These are phyloP conservation scores for Dendrocalamus sinicus DNA, from an alignment of 176 grass and related monocot species.

Conservation along the genomic window DNA sequence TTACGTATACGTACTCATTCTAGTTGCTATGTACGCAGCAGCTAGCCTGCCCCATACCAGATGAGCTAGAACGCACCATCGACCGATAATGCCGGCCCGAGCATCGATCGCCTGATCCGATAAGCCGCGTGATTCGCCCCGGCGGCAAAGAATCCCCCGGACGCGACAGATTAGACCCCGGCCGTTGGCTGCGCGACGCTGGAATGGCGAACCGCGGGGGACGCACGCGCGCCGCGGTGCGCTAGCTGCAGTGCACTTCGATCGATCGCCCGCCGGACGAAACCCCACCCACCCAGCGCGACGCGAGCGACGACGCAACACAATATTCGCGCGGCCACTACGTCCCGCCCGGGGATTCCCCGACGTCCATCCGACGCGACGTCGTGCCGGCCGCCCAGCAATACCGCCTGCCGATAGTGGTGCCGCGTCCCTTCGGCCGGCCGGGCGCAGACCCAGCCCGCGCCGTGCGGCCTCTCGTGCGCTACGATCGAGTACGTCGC, in stretches of 20 bases:
- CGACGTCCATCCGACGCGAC: conserved; percentile 37
- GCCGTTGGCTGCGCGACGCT: neutral
- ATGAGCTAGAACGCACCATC: neutral
- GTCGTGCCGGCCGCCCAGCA: conserved; percentile 14
- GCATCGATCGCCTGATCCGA: neutral
- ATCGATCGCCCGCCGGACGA: conserved; percentile 19
- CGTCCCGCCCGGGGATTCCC: neutral
- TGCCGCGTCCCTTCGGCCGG: neutral
- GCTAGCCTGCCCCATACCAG: neutral
- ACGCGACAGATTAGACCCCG: conserved; percentile 8
- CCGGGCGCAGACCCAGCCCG: neutral
- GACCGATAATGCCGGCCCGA: neutral
- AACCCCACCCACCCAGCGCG: neutral
- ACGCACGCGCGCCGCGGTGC: neutral
- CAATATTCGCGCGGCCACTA: conserved; percentile 49
- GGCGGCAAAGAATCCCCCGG: conserved; percentile 20
- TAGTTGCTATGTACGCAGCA: neutral
- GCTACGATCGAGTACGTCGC: neutral
- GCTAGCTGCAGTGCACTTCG: neutral
- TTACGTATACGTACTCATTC: neutral
- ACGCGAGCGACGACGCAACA: conserved; percentile 10
- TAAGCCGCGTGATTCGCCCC: conserved; percentile 5
- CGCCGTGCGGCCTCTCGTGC: neutral
- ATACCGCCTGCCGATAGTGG: neutral
- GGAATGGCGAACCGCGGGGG: conserved; percentile 29